Evolutionary conservation across 495 filamentous ascomycete genomes (phyloP), one percentile per base, ranked within the genome.

Genomic region (Penicillium parvum): DNA sequence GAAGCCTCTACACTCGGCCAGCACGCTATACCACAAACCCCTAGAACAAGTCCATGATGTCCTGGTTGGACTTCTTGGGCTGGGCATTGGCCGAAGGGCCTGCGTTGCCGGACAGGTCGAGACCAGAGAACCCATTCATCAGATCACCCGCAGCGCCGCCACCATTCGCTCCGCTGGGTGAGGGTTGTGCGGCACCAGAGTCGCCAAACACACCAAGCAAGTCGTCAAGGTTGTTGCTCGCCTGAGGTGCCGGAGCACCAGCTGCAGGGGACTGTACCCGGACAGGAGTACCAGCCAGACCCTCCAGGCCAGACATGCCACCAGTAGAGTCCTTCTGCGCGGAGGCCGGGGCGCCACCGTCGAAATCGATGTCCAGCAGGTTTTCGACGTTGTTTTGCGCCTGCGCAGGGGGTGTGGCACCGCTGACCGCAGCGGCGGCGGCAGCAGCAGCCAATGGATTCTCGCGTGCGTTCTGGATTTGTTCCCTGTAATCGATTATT

Each of bases 351-450:
- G 88, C 92, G 4, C 86, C 83, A 20, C 92, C 94, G 58, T 97
- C 92, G 63, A 97, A 97, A 69, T 98, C 92, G 56, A 98, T 96
- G 64, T 98, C 92, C 42, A 98, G 77, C 23, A 98, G 74, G 56
- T 97, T 98, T 62, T 98, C 92, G 47, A 86, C 79, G 59, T 96
- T 96, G 70, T 55, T 83, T 65, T 90, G 83, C 14, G 73, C 43
- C 45, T 75, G 70, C 17, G 70, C 56, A 21, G 71, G 59, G 19
- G 72, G 58, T 5, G 74, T 52, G 18, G 68, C 63, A 34, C 82
- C 81, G 20, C 73, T 71, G 15, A 78, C 79, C 4, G 82, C 82
- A n/a, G n/a, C n/a, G 0, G 83, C 84, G 3, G 83, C 83, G 0
- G 85, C 86, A 1, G 85, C 86, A 1, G 86, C 88, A 10, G 92